A percentile compares a stretch with the other conserved stretches of the same genome.
Evolutionary conservation across 352 stramenopile genomes (phyloP).

Genomic region (Bremia lactucae): DNA sequence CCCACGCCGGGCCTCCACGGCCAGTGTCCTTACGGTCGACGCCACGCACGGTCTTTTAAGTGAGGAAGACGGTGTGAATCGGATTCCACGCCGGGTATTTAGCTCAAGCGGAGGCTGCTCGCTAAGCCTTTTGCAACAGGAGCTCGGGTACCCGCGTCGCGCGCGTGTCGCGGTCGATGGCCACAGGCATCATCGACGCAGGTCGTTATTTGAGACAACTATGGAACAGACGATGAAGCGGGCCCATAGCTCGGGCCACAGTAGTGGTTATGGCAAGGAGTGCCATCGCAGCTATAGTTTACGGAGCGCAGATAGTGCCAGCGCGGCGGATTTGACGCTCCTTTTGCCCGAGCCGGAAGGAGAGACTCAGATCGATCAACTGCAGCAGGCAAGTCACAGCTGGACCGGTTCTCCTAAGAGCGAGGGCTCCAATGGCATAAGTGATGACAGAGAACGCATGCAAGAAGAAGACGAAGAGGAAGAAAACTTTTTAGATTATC

Average conservation of each 20-base stretch:
- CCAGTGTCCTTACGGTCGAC: constrained; percentile 16
- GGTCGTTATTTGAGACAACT: constrained; percentile 26
- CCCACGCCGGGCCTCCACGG: constrained; percentile 16
- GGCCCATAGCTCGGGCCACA: constrained; percentile 16
- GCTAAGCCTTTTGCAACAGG: constrained; percentile 55
- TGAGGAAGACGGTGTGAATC: constrained; percentile 16
- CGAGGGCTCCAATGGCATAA: constrained; percentile 4
- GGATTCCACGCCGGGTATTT: constrained; percentile 35
- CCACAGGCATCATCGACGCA: constrained; percentile 25
- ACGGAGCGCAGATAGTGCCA: constrained; percentile 12
- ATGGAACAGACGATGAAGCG: constrained; percentile 16
- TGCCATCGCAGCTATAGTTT: constrained; percentile 15
- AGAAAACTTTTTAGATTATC: constrained; percentile 67
- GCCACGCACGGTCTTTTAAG: constrained; percentile 10
- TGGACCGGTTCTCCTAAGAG: constrained; percentile 20
- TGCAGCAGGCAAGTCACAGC: constrained; percentile 11
- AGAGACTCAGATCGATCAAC: constrained; percentile 14
- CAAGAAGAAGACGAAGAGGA: constrained; percentile 33
- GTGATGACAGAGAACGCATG: constrained; percentile 14
- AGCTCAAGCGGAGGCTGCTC: constrained; percentile 36
- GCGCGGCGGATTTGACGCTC: constrained; percentile 9
- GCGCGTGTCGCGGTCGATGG: constrained; percentile 2
- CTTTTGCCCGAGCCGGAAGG: constrained; percentile 22
- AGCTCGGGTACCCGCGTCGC: constrained; percentile 57
- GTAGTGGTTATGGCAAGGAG: constrained; percentile 3